Evolutionary conservation across 2,329 filamentous ascomycete genomes (phyloP).

Genomic region (Diaporthe ampelina): DNA sequence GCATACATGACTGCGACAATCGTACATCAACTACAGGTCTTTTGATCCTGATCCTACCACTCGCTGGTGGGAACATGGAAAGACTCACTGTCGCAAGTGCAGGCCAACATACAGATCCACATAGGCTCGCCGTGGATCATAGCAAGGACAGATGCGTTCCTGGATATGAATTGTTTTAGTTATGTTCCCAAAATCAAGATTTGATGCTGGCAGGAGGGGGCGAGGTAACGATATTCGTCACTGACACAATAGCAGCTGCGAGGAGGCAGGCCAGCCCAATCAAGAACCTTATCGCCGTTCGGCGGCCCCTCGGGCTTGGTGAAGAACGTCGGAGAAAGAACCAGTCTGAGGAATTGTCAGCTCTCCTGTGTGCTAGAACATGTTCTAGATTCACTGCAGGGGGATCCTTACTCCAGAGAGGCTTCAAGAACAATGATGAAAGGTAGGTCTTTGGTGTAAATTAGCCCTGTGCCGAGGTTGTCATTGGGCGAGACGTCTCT

Average conservation of each 20-base stretch:
- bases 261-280: constrained; percentile 2
- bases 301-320: not conserved
- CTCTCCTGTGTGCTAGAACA: not conserved
- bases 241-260: constrained; percentile 19
- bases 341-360: constrained; percentile 1
- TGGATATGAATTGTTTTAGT: not conserved
- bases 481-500: not conserved
- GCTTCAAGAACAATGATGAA: not conserved
- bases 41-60: not conserved
- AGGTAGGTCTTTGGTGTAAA: not conserved
- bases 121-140: constrained; percentile 9
- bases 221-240: not conserved
- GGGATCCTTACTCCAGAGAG: not conserved
- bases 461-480: not conserved
- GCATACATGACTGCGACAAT: not conserved
- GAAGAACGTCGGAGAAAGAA: not conserved
- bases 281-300: constrained; percentile 6
- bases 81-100: constrained; percentile 18
- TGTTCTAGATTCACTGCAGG: not conserved
- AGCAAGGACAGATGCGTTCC: constrained; percentile 2
- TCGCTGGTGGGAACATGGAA: too few relatives aligned
- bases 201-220: not conserved
- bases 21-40: not conserved
- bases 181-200: not conserved
- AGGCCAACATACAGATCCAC: constrained; percentile 20